Conservation (phyloP, 2,329 filamentous ascomycete genomes). For the Fusarium pseudograminearum region DNA sequence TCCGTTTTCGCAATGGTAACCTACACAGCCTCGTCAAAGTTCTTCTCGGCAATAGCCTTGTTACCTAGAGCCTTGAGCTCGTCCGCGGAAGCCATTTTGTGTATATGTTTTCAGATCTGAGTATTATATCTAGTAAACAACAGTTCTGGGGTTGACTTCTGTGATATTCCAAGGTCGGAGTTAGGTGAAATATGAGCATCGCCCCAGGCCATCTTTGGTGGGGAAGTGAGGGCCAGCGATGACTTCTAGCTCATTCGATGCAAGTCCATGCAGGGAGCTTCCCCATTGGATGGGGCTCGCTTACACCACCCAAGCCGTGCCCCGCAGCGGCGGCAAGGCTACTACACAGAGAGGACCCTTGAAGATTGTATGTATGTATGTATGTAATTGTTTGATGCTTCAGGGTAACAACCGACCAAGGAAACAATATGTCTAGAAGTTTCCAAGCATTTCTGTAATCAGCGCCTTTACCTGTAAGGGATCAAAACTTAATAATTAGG, state of each 20-base stretch:
- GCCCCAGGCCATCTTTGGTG: conserved; percentile 46
- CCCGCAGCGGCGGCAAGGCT: conserved; percentile 36
- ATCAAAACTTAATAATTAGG: neutral
- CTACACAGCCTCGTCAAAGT: conserved; percentile 95
- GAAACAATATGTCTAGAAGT: conserved; percentile 26
- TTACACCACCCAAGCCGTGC: conserved; percentile 19
- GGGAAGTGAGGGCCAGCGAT: conserved; percentile 50
- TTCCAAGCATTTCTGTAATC: conserved; percentile 10
- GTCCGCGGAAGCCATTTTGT: conserved; percentile 70
- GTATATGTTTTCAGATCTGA: conserved; percentile 21
- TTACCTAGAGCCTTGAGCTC: conserved; percentile 98
- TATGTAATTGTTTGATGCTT: conserved; percentile 2
- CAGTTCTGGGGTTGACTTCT: conserved; percentile 19
- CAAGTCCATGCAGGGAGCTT: conserved; percentile 43
- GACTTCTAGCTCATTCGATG: conserved; percentile 61
- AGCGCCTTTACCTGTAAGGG: neutral
- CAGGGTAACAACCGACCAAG: conserved; percentile 36
- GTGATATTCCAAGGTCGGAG: conserved; percentile 37
- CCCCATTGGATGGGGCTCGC: conserved; percentile 49
- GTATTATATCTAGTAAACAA: conserved; percentile 10
- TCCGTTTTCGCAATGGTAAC: conserved; percentile 53
- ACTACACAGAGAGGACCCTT: conserved; percentile 30
- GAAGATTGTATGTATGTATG: neutral
- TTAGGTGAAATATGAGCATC: conserved; percentile 40
- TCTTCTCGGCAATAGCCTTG: conserved; percentile 97